Conservation (phyloP, 148 eudicot species). For the Bassia scoparia region DNA sequence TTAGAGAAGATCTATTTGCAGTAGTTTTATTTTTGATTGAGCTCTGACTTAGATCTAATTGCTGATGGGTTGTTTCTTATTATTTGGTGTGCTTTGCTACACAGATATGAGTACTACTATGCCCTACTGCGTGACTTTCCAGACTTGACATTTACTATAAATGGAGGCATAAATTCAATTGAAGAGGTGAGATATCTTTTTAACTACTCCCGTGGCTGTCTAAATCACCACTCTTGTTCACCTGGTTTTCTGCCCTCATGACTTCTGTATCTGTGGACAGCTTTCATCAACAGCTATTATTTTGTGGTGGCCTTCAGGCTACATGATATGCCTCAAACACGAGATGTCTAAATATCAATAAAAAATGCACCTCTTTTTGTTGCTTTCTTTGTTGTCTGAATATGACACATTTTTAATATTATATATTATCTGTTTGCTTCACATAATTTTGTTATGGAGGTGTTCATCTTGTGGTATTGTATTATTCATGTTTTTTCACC, state of each 20-base stretch:
- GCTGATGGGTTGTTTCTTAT: neutral
- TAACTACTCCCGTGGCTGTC: neutral
- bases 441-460: neutral
- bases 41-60: neutral
- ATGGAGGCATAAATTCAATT: constrained; percentile 84
- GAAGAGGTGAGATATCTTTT: constrained; percentile 58
- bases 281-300: neutral
- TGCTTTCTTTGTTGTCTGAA: neutral
- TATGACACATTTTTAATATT: neutral
- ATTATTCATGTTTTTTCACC: neutral
- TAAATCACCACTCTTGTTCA: neutral
- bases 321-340: neutral
- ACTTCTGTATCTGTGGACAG: neutral
- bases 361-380: neutral
- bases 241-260: neutral
- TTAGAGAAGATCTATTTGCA: neutral
- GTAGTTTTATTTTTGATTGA: neutral
- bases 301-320: neutral
- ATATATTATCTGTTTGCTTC: neutral
- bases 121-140: constrained; percentile 95
- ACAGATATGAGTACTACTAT: constrained; percentile 89
- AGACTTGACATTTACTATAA: constrained; percentile 76
- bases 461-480: neutral
- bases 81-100: constrained; percentile 15
- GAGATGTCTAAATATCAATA: neutral